Percentiles rank a stretch among this genome's conserved stretches.
phyloP scores from a whole-genome alignment of 371 early-diverging fungal species.

The Quaeritorhiza haematococci region DNA sequence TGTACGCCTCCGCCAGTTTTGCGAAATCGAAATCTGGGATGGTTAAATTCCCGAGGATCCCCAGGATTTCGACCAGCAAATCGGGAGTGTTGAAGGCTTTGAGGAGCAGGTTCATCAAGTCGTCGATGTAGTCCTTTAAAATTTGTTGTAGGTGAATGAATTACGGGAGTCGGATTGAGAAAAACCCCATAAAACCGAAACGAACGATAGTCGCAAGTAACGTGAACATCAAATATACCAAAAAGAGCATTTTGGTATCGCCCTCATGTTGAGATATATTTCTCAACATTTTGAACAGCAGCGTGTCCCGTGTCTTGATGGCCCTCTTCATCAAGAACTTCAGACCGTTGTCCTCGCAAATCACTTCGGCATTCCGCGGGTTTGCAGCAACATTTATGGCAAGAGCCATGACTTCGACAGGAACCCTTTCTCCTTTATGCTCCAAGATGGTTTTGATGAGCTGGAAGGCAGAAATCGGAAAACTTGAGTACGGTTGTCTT shows the following conservation, averaged over 20 bases:
- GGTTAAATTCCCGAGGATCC: slow-evolving; percentile 30
- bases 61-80: slow-evolving; percentile 39
- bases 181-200: too few species aligned
- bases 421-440: slow-evolving; percentile 27
- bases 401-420: slow-evolving; percentile 40
- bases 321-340: slow-evolving; percentile 42
- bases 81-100: slow-evolving; percentile 27
- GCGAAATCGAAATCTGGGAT: slow-evolving; percentile 45
- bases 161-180: too few species aligned
- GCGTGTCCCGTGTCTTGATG: slow-evolving; percentile 41
- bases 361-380: slow-evolving; percentile 22
- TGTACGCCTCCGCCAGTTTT: slow-evolving; percentile 35
- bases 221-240: slow-evolving; percentile 28
- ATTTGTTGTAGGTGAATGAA: too few species aligned
- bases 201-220: too few species aligned
- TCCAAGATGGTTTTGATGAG: slow-evolving; percentile 41
- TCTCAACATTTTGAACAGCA: slow-evolving; percentile 44
- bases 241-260: slow-evolving; percentile 28
- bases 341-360: slow-evolving; percentile 38
- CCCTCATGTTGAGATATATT: slow-evolving; percentile 31
- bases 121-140: slow-evolving; percentile 45
- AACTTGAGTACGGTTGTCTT: background rate
- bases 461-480: slow-evolving; percentile 7
- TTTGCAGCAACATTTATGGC: slow-evolving; percentile 40
- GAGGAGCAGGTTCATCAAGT: slow-evolving; percentile 35